phyloP scores from a whole-genome alignment of 768 basidiomycete species.

The Boletales sp. region DNA sequence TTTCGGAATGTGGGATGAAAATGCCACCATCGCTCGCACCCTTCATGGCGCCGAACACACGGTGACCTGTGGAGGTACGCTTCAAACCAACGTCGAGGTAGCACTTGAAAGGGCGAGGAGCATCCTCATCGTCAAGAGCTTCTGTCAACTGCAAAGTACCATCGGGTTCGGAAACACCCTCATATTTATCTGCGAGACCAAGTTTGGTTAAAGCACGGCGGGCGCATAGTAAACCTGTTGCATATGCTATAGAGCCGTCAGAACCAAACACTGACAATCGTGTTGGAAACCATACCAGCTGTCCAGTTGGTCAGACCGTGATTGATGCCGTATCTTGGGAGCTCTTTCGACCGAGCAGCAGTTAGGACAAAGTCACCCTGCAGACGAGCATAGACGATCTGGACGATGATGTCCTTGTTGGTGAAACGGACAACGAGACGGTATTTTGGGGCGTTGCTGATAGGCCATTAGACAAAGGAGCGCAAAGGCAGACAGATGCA shows the following conservation, averaged over 20 bases:
- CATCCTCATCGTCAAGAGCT: slow-evolving; percentile 84
- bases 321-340: slow-evolving; percentile 93
- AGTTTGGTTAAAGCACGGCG: slow-evolving; percentile 94
- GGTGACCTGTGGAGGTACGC: slow-evolving; percentile 95
- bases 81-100: slow-evolving; percentile 98
- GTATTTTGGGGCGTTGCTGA: slow-evolving; percentile 93
- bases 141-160: slow-evolving; percentile 84
- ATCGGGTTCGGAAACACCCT: slow-evolving; percentile 89
- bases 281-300: slow-evolving; percentile 57
- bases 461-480: slow-evolving; percentile 5
- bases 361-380: slow-evolving; percentile 95
- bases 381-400: slow-evolving; percentile 95
- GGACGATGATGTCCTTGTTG: slow-evolving; percentile 93
- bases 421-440: slow-evolving; percentile 99
- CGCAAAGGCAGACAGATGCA: slow-evolving; percentile 20
- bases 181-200: slow-evolving; percentile 96
- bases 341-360: slow-evolving; percentile 85
- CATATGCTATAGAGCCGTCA: slow-evolving; percentile 63
- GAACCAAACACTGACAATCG: background rate
- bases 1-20: slow-evolving; percentile 96
- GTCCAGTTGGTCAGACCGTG: slow-evolving; percentile 99
- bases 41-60: slow-evolving; percentile 98
- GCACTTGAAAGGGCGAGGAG: slow-evolving; percentile 97
- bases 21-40: slow-evolving; percentile 97
- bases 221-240: slow-evolving; percentile 92